Evolutionary conservation across 345 rosid genomes (phyloP).

Genomic region (Eutrema japonicum): DNA sequence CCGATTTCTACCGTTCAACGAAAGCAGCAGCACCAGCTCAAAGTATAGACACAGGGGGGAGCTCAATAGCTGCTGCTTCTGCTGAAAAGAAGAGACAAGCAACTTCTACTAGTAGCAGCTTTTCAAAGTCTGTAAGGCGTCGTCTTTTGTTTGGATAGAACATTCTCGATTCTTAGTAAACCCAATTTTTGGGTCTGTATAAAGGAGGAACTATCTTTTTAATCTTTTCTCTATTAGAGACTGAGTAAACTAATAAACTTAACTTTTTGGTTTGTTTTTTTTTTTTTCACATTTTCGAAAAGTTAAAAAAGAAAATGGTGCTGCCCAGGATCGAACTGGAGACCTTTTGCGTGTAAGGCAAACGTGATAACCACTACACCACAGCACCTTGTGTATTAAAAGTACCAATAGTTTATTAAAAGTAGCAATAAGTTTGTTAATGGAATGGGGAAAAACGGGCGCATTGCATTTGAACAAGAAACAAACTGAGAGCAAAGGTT

Average conservation of each 20-base stretch:
- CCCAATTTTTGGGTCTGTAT: conserved; percentile 14
- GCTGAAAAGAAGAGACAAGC: conserved; percentile 56
- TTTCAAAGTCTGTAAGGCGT: conserved; percentile 76
- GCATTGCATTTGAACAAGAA: not conserved
- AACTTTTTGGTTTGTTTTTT: not conserved
- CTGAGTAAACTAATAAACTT: too few species aligned
- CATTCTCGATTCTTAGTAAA: not conserved
- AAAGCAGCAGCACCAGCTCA: conserved; percentile 46
- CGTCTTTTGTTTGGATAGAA: conserved; percentile 61
- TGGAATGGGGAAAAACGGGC: too few species aligned
- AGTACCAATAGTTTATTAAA: too few species aligned
- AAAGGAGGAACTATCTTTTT: not conserved
- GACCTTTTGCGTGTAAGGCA: conserved; percentile 43
- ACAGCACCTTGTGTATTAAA: conserved; percentile 31
- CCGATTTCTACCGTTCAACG: conserved; percentile 73
- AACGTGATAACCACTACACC: conserved; percentile 49
- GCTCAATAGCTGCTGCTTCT: conserved; percentile 24
- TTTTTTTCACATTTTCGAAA: too few species aligned
- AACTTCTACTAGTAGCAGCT: conserved; percentile 38
- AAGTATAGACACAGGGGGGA: conserved; percentile 13
- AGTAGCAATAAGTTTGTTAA: too few species aligned
- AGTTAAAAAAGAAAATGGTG: conserved; percentile 4
- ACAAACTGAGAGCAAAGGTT: not conserved
- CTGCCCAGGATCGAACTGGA: conserved; percentile 44
- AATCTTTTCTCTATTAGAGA: not conserved